Evolutionary conservation across 257 asterid genomes (phyloP), one percentile per base, ranked within the genome.

Genomic region (Henckelia pumila): DNA sequence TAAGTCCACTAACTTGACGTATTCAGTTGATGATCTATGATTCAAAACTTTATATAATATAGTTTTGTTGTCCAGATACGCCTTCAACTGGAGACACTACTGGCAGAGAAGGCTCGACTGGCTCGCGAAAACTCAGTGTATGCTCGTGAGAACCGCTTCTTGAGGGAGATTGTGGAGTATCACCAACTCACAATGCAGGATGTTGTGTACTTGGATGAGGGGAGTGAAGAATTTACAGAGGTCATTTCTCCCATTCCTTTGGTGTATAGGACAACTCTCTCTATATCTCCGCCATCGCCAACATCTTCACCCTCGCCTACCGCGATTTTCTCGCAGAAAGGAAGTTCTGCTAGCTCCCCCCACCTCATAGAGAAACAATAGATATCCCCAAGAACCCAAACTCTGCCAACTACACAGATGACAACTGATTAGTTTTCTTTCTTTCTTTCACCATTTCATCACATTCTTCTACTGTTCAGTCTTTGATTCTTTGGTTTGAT

Each of bases 161-260:
- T 94, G 81, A 88, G 97, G 71, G 99, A 94, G 84, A 90, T 88
- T 5, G 96, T 93, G 60, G 95, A 93, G 67, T 93, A 88, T 61
- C 99, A 93, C 82, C 96, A 93, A 58, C 83, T 93, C 32, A 88
- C 96, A 0, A 86, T 83, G 95, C 95, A 93, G 74, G 97, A 88
- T 70, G 86, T 90, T 5, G 89, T 93, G 32, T 88, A 90, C 78
- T 56, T 88, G 75, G 99, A 93, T 64, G 97, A 93, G 60, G 94
- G 84, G 0, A 84, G 75, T n/a, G 92, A 90, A 76, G 95, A 86
- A 78, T 85, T 93, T 11, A 86, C 90, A 13, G 88, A 89, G 20
- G 52, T 44, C 7, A 89, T 80, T 23, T 78, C 80, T 58, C 90
- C 94, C 0, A 73, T 78, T 25, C 74, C 90, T 35, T 3, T 35